A percentile compares a stretch with the other conserved stretches of the same genome.
These are phyloP conservation scores for Diaporthe ilicicola DNA, from an alignment of 2,329 filamentous ascomycete genomes.

Conservation along the genomic window DNA sequence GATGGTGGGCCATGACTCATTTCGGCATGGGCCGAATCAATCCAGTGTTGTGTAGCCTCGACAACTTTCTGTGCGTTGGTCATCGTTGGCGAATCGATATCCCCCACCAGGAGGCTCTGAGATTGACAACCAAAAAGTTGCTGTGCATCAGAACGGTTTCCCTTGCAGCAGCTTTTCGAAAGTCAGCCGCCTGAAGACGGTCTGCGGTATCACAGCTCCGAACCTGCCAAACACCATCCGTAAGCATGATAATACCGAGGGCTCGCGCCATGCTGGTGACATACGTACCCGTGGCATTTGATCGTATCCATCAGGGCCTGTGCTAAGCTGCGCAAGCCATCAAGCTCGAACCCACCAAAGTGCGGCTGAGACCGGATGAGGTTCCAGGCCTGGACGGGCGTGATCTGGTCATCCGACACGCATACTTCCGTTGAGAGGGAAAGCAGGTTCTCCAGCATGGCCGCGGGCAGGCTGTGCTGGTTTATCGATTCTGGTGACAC, in stretches of 20 bases:
- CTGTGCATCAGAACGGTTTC: background rate
- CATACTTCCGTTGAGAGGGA: conserved; percentile 37
- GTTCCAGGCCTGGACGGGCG: conserved; percentile 50
- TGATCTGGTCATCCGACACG: conserved; percentile 46
- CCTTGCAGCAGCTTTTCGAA: background rate
- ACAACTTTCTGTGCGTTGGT: too few relatives aligned
- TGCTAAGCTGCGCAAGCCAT: conserved; percentile 40
- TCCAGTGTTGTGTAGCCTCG: too few relatives aligned
- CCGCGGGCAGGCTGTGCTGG: conserved; percentile 32
- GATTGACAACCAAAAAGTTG: too few relatives aligned
- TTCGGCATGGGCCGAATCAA: too few relatives aligned
- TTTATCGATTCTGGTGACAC: conserved; percentile 4
- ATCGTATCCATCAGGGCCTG: conserved; percentile 42
- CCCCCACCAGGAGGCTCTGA: too few relatives aligned
- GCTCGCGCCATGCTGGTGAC: background rate
- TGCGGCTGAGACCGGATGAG: conserved; percentile 43
- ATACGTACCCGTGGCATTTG: conserved; percentile 49
- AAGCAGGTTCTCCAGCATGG: conserved; percentile 39
- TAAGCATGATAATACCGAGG: background rate
- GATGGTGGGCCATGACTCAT: too few relatives aligned
- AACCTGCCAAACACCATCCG: background rate
- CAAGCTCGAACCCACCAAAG: conserved; percentile 42
- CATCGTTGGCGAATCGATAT: background rate
- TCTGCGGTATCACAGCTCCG: conserved; percentile 13
- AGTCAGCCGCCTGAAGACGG: background rate